phyloP scores from a whole-genome alignment of 306 rosid species.

The Dicorynia guianensis region DNA sequence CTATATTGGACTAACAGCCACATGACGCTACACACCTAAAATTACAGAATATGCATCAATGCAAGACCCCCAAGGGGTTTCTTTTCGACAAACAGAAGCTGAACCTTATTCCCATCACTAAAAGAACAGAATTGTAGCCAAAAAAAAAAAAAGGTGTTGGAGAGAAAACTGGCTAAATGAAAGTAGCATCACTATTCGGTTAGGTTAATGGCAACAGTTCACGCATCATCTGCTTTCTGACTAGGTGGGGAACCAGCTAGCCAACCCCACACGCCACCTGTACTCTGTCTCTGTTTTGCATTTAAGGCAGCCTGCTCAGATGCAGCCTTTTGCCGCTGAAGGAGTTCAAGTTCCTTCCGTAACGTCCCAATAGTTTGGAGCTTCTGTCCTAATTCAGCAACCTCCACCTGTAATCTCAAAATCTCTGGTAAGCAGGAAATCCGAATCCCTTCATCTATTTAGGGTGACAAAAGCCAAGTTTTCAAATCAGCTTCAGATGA shows the following conservation, averaged over 20 bases:
- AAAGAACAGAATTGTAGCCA: slow-evolving; percentile 40
- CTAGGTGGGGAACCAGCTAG: slow-evolving; percentile 72
- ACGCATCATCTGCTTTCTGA: slow-evolving; percentile 52
- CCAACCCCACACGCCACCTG: slow-evolving; percentile 96
- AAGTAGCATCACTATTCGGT: slow-evolving; percentile 48
- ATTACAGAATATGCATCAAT: slow-evolving; percentile 52
- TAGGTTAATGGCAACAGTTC: slow-evolving; percentile 32
- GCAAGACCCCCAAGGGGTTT: slow-evolving; percentile 48
- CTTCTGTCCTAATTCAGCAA: slow-evolving; percentile 89
- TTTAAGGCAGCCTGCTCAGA: slow-evolving; percentile 82
- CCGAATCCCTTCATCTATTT: background rate
- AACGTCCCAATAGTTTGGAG: slow-evolving; percentile 81
- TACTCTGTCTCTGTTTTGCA: slow-evolving; percentile 71
- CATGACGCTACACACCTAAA: slow-evolving; percentile 50
- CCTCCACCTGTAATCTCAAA: slow-evolving; percentile 71
- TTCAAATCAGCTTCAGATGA: background rate
- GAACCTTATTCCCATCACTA: slow-evolving; percentile 56
- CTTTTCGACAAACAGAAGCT: slow-evolving; percentile 50
- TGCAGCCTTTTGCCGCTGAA: slow-evolving; percentile 86
- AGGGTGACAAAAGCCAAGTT: background rate
- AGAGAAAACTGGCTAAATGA: slow-evolving; percentile 46
- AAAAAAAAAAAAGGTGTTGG: slow-evolving; percentile 33
- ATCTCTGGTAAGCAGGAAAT: slow-evolving; percentile 24
- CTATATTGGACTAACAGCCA: slow-evolving; percentile 42
- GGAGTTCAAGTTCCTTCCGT: slow-evolving; percentile 89